phyloP scores from a whole-genome alignment of 495 filamentous ascomycete species.

The Neurospora sp. region DNA sequence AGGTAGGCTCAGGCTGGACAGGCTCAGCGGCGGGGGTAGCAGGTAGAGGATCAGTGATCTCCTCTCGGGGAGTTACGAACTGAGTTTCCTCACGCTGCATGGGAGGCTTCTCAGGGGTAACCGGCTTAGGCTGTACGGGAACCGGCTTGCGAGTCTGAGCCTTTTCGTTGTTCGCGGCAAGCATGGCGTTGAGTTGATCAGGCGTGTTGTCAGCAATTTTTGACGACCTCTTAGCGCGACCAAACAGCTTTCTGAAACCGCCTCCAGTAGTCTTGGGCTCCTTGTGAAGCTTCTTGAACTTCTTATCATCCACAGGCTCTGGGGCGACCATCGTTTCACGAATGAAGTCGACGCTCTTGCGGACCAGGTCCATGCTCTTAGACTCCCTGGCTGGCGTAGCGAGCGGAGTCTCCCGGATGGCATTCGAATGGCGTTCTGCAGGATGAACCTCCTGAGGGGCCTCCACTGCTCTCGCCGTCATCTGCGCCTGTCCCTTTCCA shows the following conservation, averaged over 20 bases:
- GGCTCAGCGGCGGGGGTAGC: slow-evolving; percentile 1
- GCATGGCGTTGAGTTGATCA: slow-evolving; percentile 28
- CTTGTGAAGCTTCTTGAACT: slow-evolving; percentile 45
- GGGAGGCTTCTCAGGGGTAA: slow-evolving; percentile 19
- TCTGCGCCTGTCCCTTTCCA: background rate
- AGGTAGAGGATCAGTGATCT: slow-evolving; percentile 16
- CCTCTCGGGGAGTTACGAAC: slow-evolving; percentile 19
- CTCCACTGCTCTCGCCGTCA: slow-evolving; percentile 24
- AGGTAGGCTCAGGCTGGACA: slow-evolving; percentile 23
- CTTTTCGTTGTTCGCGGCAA: slow-evolving; percentile 11
- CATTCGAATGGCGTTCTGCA: slow-evolving; percentile 22
- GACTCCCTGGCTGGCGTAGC: slow-evolving; percentile 29
- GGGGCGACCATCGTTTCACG: slow-evolving; percentile 36
- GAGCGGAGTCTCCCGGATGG: slow-evolving; percentile 26
- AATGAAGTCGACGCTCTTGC: slow-evolving; percentile 26
- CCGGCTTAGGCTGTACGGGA: slow-evolving; percentile 12
- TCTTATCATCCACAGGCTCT: slow-evolving; percentile 36
- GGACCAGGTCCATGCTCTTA: slow-evolving; percentile 26
- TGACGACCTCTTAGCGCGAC: slow-evolving; percentile 46
- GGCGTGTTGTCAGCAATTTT: slow-evolving; percentile 40
- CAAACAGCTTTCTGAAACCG: slow-evolving; percentile 55
- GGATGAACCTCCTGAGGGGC: slow-evolving; percentile 26
- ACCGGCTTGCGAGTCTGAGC: slow-evolving; percentile 10
- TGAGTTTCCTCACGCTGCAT: slow-evolving; percentile 13
- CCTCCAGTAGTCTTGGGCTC: slow-evolving; percentile 34